Conservation (phyloP, 805 yeast genomes). For the Candida taoyuanica region DNA sequence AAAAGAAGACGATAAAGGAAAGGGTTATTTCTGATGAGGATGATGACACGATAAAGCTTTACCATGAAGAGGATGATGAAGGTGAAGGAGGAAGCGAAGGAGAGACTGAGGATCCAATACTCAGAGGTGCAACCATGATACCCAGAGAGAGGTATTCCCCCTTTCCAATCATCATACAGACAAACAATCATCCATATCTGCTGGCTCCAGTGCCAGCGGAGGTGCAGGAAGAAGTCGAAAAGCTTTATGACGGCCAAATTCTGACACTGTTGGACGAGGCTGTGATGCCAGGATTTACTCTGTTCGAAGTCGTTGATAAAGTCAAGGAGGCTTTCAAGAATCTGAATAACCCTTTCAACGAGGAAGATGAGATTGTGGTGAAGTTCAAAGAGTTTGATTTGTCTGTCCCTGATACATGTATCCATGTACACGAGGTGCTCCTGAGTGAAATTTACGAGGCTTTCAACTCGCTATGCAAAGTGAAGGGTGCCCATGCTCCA, state of each 20-base stretch:
- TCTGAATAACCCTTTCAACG: conserved; percentile 19
- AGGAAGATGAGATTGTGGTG: conserved; percentile 17
- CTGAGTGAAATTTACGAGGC: conserved; percentile 18
- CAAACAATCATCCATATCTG: conserved; percentile 19
- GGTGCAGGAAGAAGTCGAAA: conserved; percentile 1
- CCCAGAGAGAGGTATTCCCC: conserved; percentile 6
- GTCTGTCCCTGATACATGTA: conserved; percentile 16
- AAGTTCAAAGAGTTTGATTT: conserved; percentile 21
- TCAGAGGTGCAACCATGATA: not conserved
- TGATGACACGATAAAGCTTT: too few species aligned
- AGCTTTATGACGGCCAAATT: conserved; percentile 13
- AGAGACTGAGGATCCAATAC: conserved; percentile 1
- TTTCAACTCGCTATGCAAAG: conserved; percentile 9
- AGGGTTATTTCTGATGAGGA: too few species aligned
- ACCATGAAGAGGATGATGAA: conserved; percentile 9
- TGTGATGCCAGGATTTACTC: conserved; percentile 9
- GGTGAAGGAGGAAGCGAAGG: conserved; percentile 13
- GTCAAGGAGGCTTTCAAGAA: conserved; percentile 18
- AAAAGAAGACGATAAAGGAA: too few species aligned
- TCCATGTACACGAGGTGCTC: conserved; percentile 16
- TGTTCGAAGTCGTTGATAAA: conserved; percentile 16
- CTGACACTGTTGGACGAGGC: conserved; percentile 20
- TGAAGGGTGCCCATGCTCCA: conserved; percentile 7
- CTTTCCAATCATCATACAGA: conserved; percentile 20
- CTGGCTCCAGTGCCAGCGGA: conserved; percentile 17